Base-by-base conservation (phyloP, 169 alveolate species). In the Fabrea salina region DNA sequence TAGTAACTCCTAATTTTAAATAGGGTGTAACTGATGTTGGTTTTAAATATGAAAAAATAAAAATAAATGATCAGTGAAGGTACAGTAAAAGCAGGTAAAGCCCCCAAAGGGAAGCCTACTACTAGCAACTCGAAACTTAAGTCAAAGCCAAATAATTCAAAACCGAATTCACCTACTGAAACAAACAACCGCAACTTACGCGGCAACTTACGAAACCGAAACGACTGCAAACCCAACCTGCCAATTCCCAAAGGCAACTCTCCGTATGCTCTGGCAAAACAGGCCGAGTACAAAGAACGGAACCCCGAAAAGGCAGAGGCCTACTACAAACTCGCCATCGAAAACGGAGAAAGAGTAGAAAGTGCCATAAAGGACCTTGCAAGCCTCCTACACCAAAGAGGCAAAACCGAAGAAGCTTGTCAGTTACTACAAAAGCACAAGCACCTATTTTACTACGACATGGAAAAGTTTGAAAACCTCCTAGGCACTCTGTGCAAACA, bases 161-260 rank as follows among this genome's bases (percentile, higher is more conserved):
- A n/a, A n/a, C n/a, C n/a, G n/a, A n/a, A n/a, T n/a, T n/a, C n/a
- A n/a, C n/a, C n/a, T n/a, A n/a, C n/a, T n/a, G n/a, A n/a, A n/a
- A n/a, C n/a, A n/a, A n/a, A n/a, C n/a, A n/a, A n/a, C n/a, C n/a
- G n/a, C n/a, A n/a, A n/a, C n/a, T n/a, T n/a, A n/a, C n/a, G n/a
- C n/a, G n/a, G n/a, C n/a, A n/a, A n/a, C n/a, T n/a, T n/a, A n/a
- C n/a, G n/a, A n/a, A n/a, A n/a, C n/a, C n/a, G n/a, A n/a, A n/a
- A n/a, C n/a, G n/a, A n/a, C n/a, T n/a, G n/a, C 56, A 56, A 56
- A 16, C 40, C 16, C 27, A 22, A 25, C 25, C 66, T 68, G 66
- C 80, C 80, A 11, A 72, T 72, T 22, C 80, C 80, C 30, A 51
- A 44, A 51, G 80, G 80, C 33, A 70, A 72, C 49, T 32, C 80